Conservation (phyloP, 2,329 filamentous ascomycete species). For the Beauveria sp. region DNA sequence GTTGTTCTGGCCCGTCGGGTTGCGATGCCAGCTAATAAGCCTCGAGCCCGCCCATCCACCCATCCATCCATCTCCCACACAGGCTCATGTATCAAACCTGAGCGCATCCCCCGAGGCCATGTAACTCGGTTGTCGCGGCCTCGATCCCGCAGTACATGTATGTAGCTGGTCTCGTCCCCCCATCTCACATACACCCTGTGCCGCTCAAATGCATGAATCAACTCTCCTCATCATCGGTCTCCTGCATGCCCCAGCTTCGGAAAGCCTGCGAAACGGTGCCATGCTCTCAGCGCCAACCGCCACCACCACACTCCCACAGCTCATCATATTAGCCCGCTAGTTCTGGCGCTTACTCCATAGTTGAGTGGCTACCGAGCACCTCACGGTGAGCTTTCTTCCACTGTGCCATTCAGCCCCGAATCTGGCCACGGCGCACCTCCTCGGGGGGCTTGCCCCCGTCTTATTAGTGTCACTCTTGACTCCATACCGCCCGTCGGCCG, state of each 20-base stretch:
- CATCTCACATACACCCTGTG: not conserved
- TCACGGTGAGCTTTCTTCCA: not conserved
- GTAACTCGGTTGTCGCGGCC: not conserved
- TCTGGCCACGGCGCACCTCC: not conserved
- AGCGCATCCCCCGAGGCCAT: not conserved
- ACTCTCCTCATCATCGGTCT: too few species aligned
- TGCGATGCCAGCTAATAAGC: not conserved
- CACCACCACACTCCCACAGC: not conserved
- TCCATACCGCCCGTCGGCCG: not conserved
- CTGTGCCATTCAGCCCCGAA: not conserved
- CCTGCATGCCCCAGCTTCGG: too few species aligned
- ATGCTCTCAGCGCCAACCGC: not conserved
- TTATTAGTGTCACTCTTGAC: not conserved
- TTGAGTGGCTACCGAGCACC: not conserved
- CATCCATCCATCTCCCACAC: too few species aligned
- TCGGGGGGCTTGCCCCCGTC: too few species aligned
- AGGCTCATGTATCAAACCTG: too few species aligned
- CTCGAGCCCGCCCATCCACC: not conserved
- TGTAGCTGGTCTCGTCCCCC: too few species aligned
- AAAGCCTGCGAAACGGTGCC: not conserved
- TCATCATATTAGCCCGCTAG: not conserved
- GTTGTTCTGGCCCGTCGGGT: not conserved
- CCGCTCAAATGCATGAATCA: too few species aligned
- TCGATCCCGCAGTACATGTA: too few species aligned
- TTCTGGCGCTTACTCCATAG: constrained; percentile 8